Evolutionary conservation across 2,329 filamentous ascomycete species (phyloP).

Genomic region (Chaetomium olivaceum): DNA sequence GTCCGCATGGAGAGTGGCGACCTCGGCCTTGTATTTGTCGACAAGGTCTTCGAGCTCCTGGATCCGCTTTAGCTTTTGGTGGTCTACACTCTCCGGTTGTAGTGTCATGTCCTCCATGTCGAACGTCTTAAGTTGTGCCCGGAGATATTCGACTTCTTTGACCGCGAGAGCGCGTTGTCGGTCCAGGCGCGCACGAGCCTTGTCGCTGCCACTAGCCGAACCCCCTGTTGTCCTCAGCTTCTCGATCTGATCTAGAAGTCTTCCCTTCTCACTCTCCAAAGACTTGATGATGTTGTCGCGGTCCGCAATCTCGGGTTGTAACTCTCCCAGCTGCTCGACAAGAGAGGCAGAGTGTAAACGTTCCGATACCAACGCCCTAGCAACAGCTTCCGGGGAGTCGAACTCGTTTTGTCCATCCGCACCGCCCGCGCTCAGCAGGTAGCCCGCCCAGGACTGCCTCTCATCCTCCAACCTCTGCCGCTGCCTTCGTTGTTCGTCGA

Average conservation of each 20-base stretch:
- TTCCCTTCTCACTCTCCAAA: slow-evolving; percentile 68
- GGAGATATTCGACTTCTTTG: slow-evolving; percentile 92
- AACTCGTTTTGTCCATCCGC: slow-evolving; percentile 69
- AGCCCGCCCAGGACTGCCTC: slow-evolving; percentile 79
- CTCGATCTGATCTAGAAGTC: slow-evolving; percentile 68
- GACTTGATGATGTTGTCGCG: slow-evolving; percentile 73
- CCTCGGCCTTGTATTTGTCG: slow-evolving; percentile 80
- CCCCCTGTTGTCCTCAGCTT: slow-evolving; percentile 58
- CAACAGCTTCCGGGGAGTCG: slow-evolving; percentile 83
- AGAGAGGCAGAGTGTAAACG: slow-evolving; percentile 76
- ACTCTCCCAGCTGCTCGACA: slow-evolving; percentile 74
- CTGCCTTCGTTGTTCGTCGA: slow-evolving; percentile 78
- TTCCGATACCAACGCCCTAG: slow-evolving; percentile 79
- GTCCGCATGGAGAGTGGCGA: slow-evolving; percentile 72
- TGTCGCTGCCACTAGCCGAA: slow-evolving; percentile 55
- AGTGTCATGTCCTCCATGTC: slow-evolving; percentile 87
- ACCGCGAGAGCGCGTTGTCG: slow-evolving; percentile 80
- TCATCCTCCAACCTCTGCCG: slow-evolving; percentile 88
- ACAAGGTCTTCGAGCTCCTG: slow-evolving; percentile 82
- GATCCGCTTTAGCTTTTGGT: slow-evolving; percentile 71
- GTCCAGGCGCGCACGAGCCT: slow-evolving; percentile 74
- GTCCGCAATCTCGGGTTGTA: slow-evolving; percentile 76
- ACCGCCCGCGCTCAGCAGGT: slow-evolving; percentile 69
- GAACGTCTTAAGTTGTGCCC: slow-evolving; percentile 85
- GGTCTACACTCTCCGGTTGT: slow-evolving; percentile 76